Percentiles rank a stretch among this genome's conserved stretches.
These are phyloP conservation scores for Verticillium alfalfae DNA, from an alignment of 2,329 filamentous ascomycete genomes.

Conservation along the genomic window DNA sequence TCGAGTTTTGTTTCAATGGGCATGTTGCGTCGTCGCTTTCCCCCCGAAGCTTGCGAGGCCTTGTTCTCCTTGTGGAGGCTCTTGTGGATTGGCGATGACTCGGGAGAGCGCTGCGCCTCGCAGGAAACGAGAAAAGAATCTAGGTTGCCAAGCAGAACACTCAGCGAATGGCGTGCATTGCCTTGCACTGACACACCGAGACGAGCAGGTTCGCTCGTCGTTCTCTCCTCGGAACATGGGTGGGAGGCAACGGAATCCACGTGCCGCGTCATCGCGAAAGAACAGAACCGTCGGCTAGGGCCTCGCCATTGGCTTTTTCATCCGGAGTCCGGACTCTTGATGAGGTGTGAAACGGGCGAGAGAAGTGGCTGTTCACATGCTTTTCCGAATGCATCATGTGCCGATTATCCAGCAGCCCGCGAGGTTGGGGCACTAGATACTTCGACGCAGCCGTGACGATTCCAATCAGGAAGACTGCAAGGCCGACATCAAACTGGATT, in stretches of 20 bases:
- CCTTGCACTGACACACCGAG: not conserved
- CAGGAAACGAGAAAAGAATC: not conserved
- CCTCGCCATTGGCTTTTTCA: not conserved
- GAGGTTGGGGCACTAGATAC: not conserved
- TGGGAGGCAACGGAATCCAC: not conserved
- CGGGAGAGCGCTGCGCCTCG: not conserved
- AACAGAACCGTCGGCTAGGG: not conserved
- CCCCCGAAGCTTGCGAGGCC: not conserved
- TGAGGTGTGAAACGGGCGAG: not conserved
- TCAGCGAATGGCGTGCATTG: not conserved
- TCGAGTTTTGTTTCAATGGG: not conserved
- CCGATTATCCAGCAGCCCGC: not conserved
- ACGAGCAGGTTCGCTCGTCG: not conserved
- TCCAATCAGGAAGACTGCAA: not conserved
- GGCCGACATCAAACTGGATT: not conserved
- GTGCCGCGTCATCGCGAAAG: not conserved
- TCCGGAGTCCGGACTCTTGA: not conserved
- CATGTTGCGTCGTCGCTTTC: not conserved
- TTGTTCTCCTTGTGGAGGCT: not conserved
- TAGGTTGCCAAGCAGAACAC: not conserved
- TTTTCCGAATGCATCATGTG: not conserved
- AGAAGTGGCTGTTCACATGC: not conserved
- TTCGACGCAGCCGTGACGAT: not conserved
- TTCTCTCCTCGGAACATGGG: not conserved
- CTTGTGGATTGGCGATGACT: not conserved